Conservation (phyloP, 768 basidiomycete species). For the Kwoniella pini region DNA sequence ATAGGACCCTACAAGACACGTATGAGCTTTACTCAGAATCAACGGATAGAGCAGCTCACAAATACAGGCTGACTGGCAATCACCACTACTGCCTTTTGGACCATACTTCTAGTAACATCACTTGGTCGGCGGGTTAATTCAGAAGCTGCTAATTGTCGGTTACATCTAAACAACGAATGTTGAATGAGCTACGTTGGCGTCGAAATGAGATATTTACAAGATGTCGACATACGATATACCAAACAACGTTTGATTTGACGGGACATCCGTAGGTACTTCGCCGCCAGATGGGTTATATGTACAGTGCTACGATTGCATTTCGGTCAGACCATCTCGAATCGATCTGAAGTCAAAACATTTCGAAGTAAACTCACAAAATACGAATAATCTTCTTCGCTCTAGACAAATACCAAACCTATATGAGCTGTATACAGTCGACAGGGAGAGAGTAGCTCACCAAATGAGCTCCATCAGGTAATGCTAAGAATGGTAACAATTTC, state of each 20-base stretch:
- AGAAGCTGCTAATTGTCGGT: conserved; percentile 85
- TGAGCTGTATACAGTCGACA: neutral
- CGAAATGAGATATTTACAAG: too few species aligned
- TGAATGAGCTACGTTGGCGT: too few species aligned
- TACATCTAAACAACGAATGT: conserved; percentile 64
- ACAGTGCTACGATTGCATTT: conserved; percentile 41
- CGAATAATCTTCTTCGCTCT: conserved; percentile 91
- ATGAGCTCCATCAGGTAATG: conserved; percentile 96
- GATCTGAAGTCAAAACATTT: neutral
- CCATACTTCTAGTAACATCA: conserved; percentile 91
- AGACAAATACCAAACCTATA: neutral
- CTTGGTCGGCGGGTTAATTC: conserved; percentile 69
- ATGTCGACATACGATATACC: conserved; percentile 78
- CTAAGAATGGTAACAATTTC: conserved; percentile 88
- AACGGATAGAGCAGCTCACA: conserved; percentile 33
- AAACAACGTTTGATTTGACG: conserved; percentile 69
- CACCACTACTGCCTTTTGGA: conserved; percentile 96
- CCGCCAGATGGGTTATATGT: conserved; percentile 39
- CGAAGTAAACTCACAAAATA: conserved; percentile 64
- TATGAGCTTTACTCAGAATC: neutral
- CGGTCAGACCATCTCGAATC: conserved; percentile 1
- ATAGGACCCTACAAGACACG: conserved; percentile 67
- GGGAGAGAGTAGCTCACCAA: conserved; percentile 61
- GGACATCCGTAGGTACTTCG: conserved; percentile 40
- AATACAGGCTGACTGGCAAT: conserved; percentile 63